Percentiles rank a stretch among this genome's conserved stretches.
Conservation (phyloP, 345 rosid species). For the Raphanus raphanistrum region DNA sequence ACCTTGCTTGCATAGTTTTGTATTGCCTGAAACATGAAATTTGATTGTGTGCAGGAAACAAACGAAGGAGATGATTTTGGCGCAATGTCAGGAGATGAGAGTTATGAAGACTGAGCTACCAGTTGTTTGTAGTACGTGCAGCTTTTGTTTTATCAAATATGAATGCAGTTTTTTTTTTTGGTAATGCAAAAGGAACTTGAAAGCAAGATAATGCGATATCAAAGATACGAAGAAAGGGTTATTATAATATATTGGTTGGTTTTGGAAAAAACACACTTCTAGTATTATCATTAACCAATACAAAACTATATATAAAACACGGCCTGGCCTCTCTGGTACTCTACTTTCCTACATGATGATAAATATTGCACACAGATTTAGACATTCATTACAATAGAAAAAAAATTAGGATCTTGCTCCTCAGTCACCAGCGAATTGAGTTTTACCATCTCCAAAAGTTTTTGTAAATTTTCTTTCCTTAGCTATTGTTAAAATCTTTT, state of each 20-base stretch:
- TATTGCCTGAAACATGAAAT: background rate
- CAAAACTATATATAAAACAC: background rate
- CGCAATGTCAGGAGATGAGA: slow-evolving; percentile 54
- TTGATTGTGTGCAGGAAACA: slow-evolving; percentile 48
- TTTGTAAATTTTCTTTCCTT: no score
- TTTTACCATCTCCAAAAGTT: no score
- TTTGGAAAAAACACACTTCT: background rate
- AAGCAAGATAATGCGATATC: background rate
- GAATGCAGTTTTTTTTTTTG: background rate
- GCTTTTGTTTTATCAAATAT: background rate
- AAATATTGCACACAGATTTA: background rate
- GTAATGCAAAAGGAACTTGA: background rate
- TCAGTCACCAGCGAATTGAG: no score
- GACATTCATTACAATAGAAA: background rate
- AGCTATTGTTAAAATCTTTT: no score
- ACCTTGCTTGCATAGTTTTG: background rate
- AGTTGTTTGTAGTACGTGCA: background rate
- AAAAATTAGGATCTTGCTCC: no score
- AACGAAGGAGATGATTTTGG: slow-evolving; percentile 50
- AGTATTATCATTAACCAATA: background rate
- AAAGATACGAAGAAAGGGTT: background rate
- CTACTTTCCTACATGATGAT: background rate
- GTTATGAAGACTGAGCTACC: slow-evolving; percentile 37
- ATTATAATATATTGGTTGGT: background rate
- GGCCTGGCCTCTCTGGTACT: background rate